Evolutionary conservation across 2,329 filamentous ascomycete species (phyloP).

Genomic region (Aspergillus neotritici): DNA sequence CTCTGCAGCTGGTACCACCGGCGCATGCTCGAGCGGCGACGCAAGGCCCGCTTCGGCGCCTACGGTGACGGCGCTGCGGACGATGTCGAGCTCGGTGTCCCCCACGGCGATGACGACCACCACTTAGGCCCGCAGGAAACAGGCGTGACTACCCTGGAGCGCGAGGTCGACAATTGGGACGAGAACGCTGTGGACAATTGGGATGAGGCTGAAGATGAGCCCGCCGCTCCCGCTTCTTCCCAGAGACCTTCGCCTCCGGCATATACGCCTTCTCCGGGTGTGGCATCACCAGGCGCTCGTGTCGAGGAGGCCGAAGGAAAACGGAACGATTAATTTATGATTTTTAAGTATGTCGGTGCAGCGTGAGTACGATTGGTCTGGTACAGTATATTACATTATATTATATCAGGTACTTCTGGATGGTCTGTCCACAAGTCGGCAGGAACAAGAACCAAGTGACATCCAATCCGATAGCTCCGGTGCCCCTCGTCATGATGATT

Average conservation of each 20-base stretch:
- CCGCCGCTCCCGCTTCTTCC: constrained; percentile 3
- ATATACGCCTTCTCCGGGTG: no score
- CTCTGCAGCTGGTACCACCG: constrained; percentile 89
- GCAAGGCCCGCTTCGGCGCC: constrained; percentile 66
- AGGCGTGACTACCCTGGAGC: constrained; percentile 63
- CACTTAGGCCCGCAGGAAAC: constrained; percentile 54
- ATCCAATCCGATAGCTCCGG: no score
- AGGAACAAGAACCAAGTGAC: no score
- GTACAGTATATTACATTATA: no score
- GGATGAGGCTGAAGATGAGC: constrained; percentile 51
- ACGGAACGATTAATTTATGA: constrained; percentile 26
- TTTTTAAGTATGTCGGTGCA: no score
- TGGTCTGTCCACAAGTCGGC: no score
- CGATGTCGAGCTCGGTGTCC: constrained; percentile 70
- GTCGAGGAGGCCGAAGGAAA: constrained; percentile 24
- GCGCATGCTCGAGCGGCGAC: constrained; percentile 85
- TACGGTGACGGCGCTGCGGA: constrained; percentile 49
- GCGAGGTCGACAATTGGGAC: constrained; percentile 90
- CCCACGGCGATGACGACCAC: constrained; percentile 39
- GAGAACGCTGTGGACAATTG: constrained; percentile 68
- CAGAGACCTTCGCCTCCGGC: constrained; percentile 16
- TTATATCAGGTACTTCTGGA: no score
- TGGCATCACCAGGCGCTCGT: constrained; percentile 4
- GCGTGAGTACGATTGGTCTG: no score
- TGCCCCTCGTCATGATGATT: no score